These are phyloP conservation scores for Suillus americanus DNA, from an alignment of 768 basidiomycete genomes.

Conservation along the genomic window DNA sequence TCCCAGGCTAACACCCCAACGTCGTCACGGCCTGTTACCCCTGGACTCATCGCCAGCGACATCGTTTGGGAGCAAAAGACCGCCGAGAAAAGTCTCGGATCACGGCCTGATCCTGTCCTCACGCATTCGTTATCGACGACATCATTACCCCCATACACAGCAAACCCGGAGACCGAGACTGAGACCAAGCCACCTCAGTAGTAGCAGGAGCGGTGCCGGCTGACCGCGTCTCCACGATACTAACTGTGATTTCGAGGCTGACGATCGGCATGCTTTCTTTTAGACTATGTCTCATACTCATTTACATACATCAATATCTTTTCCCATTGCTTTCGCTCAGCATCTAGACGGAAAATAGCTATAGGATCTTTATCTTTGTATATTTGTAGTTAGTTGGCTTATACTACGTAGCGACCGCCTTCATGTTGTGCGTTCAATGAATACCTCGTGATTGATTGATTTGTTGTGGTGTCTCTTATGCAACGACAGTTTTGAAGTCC, in stretches of 20 bases:
- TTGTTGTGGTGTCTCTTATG: not conserved
- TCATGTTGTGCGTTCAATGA: not conserved
- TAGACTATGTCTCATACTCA: constrained; percentile 5
- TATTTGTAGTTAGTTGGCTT: constrained; percentile 1
- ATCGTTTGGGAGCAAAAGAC: constrained; percentile 24
- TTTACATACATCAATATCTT: constrained; percentile 1
- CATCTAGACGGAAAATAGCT: constrained; percentile 4
- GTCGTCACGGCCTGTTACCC: constrained; percentile 59
- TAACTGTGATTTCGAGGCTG: not conserved
- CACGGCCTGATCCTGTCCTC: constrained; percentile 13
- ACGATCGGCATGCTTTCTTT: not conserved
- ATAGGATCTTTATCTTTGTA: not conserved
- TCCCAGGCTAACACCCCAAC: constrained; percentile 79
- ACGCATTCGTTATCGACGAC: constrained; percentile 38
- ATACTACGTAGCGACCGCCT: not conserved
- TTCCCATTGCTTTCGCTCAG: not conserved
- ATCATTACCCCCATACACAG: constrained; percentile 44
- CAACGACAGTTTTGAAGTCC: not conserved
- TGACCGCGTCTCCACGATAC: not conserved
- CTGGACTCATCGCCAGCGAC: constrained; percentile 36
- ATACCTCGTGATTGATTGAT: not conserved
- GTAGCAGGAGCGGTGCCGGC: constrained; percentile 7
- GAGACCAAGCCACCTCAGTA: constrained; percentile 20
- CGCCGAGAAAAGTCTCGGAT: constrained; percentile 10
- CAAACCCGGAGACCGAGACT: constrained; percentile 18